Base-by-base conservation (phyloP, 2,329 filamentous ascomycete species). In the Colletotrichum karsti region DNA sequence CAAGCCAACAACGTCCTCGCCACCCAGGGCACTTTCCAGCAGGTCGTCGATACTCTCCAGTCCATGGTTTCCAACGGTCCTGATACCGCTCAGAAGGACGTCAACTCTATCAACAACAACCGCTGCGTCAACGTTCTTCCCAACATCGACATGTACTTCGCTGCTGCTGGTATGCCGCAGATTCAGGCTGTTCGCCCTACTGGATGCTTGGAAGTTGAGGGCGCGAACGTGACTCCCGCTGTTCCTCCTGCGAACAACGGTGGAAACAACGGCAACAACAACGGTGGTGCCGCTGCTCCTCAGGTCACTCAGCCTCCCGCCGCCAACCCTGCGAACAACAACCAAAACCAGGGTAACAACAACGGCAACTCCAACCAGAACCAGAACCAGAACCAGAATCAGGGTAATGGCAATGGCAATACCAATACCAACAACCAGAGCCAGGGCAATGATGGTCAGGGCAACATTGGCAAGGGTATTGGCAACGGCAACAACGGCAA, bases 71-170 rank as follows among this genome's bases (percentile, higher is more conserved):
- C 58, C 61, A 64, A 71, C 7, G 71, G 71, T 3, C 71, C 71
- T 9, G 70, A 72, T 50, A 72, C 66, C 10, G 71, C 69, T 3
- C 71, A 72, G 55, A 70, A 55, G 20, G 69, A 72, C 28, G 71
- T 72, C 33, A 33, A 72, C 51, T 56, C 65, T 10, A 72, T 72
- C 44, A 72, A 72, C 58, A 51, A 72, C 37, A 72, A 72, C 58
- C 70, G 71, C 18, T 72, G 71, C 51, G 71, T 72, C 44, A 72
- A 72, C 13, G 71, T 72, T 4, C 70, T 72, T 2, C 71, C 71
- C 54, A 72, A 72, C 55, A 72, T 72, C 30, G 71, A 72, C 69
- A 72, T 69, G 65, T 72, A 72, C 62, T 72, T 72, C 9, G 66
- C 66, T 12, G 71, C 71, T 20, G 71, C 71, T 26, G 71, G 71